Percentiles rank a stretch among this genome's conserved stretches.
phyloP scores from a whole-genome alignment of 257 asterid genomes.

The Penstemon eatonii region DNA sequence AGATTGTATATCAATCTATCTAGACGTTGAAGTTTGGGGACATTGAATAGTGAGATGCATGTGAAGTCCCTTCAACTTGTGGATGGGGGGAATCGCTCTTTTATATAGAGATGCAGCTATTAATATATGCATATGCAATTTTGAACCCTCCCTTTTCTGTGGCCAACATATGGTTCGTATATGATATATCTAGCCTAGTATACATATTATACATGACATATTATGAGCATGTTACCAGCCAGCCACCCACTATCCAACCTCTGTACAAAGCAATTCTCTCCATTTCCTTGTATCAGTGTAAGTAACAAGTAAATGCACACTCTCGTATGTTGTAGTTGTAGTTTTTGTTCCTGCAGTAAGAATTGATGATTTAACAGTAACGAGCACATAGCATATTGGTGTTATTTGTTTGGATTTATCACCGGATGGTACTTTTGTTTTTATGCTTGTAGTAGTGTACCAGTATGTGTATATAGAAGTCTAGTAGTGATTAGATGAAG shows the following conservation, averaged over 20 bases:
- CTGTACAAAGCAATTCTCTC: slow-evolving; percentile 32
- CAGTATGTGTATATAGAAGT: too few species aligned
- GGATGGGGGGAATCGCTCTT: slow-evolving; percentile 32
- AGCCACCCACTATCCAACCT: slow-evolving; percentile 21
- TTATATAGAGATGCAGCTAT: slow-evolving; percentile 35
- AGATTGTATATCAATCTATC: slow-evolving; percentile 15
- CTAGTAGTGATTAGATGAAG: too few species aligned
- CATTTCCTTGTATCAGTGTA: slow-evolving; percentile 18
- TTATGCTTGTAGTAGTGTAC: too few species aligned
- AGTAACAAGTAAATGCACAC: slow-evolving; percentile 18
- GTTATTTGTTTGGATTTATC: too few species aligned
- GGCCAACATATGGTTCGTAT: slow-evolving; percentile 32
- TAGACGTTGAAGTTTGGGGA: slow-evolving; percentile 43
- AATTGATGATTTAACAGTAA: too few species aligned
- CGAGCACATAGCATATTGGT: too few species aligned
- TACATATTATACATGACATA: slow-evolving; percentile 37
- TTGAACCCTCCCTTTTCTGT: slow-evolving; percentile 52
- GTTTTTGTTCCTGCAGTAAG: slow-evolving; percentile 15
- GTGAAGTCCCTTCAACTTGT: slow-evolving; percentile 32
- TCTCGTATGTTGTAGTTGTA: slow-evolving; percentile 16
- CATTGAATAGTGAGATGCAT: slow-evolving; percentile 36
- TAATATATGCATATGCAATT: slow-evolving; percentile 40
- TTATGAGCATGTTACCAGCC: slow-evolving; percentile 28
- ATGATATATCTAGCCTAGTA: slow-evolving; percentile 16
- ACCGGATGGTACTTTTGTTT: too few species aligned